phyloP scores from a whole-genome alignment of 139 green algal genomes.

The Tetraselmis chui region DNA sequence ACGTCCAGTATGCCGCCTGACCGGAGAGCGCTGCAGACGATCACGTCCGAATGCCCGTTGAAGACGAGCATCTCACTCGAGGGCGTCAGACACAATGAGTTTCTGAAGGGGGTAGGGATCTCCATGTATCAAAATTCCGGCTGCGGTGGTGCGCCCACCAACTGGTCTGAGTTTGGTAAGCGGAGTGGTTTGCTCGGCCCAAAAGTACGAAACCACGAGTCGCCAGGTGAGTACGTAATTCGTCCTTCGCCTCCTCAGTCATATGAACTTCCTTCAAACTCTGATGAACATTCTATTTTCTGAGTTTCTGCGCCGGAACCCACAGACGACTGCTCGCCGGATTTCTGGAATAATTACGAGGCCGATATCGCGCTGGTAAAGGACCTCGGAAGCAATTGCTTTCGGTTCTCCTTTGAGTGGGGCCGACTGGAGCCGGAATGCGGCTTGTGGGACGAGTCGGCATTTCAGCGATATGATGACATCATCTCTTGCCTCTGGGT shows the following conservation, averaged over 20 bases:
- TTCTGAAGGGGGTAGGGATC: background rate
- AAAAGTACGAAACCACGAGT: background rate
- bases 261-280: too few species aligned
- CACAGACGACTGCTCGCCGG: background rate
- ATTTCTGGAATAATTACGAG: background rate
- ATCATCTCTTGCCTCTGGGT: background rate
- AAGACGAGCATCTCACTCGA: background rate
- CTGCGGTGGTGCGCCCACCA: background rate
- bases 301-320: too few species aligned
- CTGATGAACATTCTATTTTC: too few species aligned
- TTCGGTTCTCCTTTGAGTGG: background rate
- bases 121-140: background rate
- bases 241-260: too few species aligned
- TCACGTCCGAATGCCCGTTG: background rate
- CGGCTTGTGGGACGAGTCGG: background rate
- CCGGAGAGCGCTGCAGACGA: background rate
- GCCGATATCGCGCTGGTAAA: background rate
- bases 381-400: background rate
- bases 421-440: background rate
- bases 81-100: background rate
- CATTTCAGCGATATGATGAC: background rate
- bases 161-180: background rate
- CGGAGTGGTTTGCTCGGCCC: background rate
- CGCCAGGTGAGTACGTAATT: background rate
- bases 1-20: too few species aligned